A percentile compares a stretch with the other conserved stretches of the same genome.
Evolutionary conservation across 2,329 filamentous ascomycete species (phyloP).

Genomic region (Neofusicoccum laricinum): DNA sequence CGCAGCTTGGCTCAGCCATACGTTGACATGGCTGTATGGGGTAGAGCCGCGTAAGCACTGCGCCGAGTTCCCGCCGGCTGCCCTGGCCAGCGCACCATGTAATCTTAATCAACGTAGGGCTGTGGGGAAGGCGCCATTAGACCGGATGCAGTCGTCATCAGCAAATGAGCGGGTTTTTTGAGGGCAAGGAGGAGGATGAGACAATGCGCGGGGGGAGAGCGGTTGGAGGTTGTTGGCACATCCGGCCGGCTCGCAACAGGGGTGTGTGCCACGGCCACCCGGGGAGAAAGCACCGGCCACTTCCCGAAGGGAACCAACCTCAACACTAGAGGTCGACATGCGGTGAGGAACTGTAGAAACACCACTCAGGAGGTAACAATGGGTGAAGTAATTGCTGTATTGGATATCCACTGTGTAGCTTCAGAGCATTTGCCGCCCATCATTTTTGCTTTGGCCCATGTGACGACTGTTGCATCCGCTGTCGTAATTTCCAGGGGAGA

Average conservation of each 20-base stretch:
- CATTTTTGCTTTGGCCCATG: background rate
- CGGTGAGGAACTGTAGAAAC: background rate
- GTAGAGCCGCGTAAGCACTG: constrained; percentile 15
- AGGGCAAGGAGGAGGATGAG: background rate
- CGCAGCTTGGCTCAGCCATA: background rate
- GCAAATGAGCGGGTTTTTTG: background rate
- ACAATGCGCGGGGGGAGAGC: background rate
- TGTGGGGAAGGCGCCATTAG: constrained; percentile 8
- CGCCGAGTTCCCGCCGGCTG: constrained; percentile 6
- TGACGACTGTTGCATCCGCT: background rate
- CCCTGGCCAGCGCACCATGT: background rate
- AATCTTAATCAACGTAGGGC: constrained; percentile 11
- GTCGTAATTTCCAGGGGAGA: too few species aligned
- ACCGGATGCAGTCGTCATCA: constrained; percentile 7
- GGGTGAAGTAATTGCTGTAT: background rate
- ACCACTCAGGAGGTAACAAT: background rate
- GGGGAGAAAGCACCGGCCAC: background rate
- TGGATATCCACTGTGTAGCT: background rate
- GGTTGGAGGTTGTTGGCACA: background rate
- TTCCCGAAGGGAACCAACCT: background rate
- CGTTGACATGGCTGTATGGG: background rate
- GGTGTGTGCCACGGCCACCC: background rate
- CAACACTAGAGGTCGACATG: background rate
- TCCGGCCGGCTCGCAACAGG: background rate
- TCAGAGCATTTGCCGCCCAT: background rate